Evolutionary conservation across 2,329 filamentous ascomycete genomes (phyloP).

Genomic region (Pseudogymnoascus sp.): DNA sequence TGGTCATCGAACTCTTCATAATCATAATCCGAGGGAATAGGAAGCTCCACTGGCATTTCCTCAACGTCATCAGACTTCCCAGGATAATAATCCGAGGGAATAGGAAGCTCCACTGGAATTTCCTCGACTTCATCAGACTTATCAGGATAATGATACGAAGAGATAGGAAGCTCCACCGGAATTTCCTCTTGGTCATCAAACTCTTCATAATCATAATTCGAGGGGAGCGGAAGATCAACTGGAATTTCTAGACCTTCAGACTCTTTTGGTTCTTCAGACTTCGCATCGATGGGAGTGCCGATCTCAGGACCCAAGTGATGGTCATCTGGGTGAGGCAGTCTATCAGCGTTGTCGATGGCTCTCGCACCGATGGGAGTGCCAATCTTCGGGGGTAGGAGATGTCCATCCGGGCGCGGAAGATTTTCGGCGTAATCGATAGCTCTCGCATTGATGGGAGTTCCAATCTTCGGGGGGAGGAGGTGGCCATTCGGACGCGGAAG

Average conservation of each 20-base stretch:
- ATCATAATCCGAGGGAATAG: background rate
- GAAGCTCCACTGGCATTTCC: background rate
- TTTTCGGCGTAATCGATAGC: background rate
- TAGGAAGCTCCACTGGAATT: background rate
- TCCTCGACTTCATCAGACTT: background rate
- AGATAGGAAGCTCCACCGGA: background rate
- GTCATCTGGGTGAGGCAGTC: background rate
- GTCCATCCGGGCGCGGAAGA: background rate
- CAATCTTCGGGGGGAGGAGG: background rate
- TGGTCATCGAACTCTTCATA: background rate
- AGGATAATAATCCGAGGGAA: background rate
- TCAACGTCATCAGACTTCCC: background rate
- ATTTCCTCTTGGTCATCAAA: background rate
- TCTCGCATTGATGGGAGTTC: background rate
- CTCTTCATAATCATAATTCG: background rate
- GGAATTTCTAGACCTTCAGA: background rate
- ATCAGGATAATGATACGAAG: background rate
- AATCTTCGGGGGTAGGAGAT: background rate
- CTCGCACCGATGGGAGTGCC: background rate
- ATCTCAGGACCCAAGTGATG: background rate
- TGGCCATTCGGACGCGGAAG: background rate
- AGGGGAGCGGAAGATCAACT: background rate
- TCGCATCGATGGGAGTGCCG: background rate
- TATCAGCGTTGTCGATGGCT: background rate
- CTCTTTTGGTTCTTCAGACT: background rate